Percentiles rank a stretch among this genome's conserved stretches.
These are phyloP conservation scores for Backusella morwellensis DNA, from an alignment of 192 early-diverging fungal genomes.

Conservation along the genomic window DNA sequence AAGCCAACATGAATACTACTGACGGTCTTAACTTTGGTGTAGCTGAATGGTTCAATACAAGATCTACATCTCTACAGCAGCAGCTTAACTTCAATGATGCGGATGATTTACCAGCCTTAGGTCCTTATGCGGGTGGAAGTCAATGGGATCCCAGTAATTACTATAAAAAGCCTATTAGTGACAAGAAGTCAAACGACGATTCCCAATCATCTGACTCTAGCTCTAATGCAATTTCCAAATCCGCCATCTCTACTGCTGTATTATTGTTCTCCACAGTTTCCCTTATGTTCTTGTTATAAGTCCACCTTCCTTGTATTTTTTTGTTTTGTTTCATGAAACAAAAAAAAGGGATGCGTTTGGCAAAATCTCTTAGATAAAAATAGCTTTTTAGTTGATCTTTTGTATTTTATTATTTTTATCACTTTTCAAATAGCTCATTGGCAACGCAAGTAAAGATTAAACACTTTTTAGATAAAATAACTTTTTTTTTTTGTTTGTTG, in stretches of 20 bases:
- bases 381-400: not conserved
- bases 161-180: not conserved
- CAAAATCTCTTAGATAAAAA: not conserved
- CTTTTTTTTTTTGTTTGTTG: not conserved
- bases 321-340: not conserved
- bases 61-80: conserved; percentile 7
- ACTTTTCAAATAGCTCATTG: not conserved
- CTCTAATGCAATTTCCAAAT: not conserved
- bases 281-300: not conserved
- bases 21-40: conserved; percentile 26
- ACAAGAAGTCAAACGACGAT: not conserved
- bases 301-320: not conserved
- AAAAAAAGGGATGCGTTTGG: not conserved
- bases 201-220: not conserved
- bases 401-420: not conserved
- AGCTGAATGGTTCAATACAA: conserved; percentile 19
- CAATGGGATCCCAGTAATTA: conserved; percentile 2
- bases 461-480: not conserved
- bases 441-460: not conserved
- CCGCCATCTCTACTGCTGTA: not conserved
- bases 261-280: not conserved
- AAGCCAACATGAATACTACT: conserved; percentile 17
- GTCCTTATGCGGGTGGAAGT: conserved; percentile 12
- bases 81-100: conserved; percentile 26
- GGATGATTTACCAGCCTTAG: conserved; percentile 23